Conservation (phyloP, 805 yeast species). For the Candida nemodendra region DNA sequence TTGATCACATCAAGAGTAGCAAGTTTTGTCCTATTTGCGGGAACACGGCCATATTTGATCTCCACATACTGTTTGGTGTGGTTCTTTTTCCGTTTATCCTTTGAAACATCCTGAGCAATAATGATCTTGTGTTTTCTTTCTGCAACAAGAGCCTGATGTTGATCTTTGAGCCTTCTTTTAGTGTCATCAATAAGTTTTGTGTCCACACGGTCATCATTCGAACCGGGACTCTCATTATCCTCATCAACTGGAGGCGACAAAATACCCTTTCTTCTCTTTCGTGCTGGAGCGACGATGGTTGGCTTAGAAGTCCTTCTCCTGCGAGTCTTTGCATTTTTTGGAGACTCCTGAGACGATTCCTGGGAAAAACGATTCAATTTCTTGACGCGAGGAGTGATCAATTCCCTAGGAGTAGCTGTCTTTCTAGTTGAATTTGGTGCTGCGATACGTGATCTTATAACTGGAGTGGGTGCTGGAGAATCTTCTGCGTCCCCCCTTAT, state of each 20-base stretch:
- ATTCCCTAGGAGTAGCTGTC: not conserved
- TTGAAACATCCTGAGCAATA: conserved; percentile 4
- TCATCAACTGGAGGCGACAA: conserved; percentile 5
- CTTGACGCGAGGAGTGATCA: not conserved
- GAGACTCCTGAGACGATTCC: not conserved
- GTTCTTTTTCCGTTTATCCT: conserved; percentile 14
- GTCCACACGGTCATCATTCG: conserved; percentile 10
- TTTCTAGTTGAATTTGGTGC: conserved; percentile 1
- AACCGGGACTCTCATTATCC: conserved; percentile 1
- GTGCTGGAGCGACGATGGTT: not conserved
- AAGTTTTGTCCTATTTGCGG: conserved; percentile 28
- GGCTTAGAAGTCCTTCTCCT: not conserved
- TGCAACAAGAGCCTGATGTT: conserved; percentile 5
- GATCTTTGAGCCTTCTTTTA: conserved; percentile 4
- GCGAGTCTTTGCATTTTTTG: not conserved
- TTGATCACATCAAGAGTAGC: conserved; percentile 34
- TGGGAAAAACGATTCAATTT: not conserved
- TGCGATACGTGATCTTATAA: conserved; percentile 1
- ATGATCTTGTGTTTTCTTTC: conserved; percentile 5
- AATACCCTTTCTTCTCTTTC: not conserved
- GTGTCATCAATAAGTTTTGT: conserved; percentile 5
- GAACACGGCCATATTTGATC: conserved; percentile 26
- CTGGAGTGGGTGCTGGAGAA: conserved; percentile 3
- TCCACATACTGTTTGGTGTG: conserved; percentile 12
- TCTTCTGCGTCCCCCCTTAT: conserved; percentile 2